phyloP scores from a whole-genome alignment of 345 rosid genomes.

The Corchorus capsularis region DNA sequence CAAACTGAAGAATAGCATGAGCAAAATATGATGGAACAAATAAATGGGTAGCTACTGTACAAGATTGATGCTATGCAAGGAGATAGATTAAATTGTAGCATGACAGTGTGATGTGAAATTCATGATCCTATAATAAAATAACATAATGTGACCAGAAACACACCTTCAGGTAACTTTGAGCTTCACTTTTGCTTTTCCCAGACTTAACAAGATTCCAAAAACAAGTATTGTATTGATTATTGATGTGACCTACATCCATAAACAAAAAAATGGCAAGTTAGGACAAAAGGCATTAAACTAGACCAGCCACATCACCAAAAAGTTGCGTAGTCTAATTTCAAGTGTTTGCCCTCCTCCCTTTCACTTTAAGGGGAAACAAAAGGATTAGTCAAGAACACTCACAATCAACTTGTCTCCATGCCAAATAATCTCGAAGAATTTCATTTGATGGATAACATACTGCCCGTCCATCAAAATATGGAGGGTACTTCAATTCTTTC shows the following conservation, averaged over 20 bases:
- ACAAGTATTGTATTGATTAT: constrained; percentile 93
- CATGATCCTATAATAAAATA: background rate
- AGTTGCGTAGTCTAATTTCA: background rate
- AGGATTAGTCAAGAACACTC: constrained; percentile 35
- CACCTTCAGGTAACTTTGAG: constrained; percentile 79
- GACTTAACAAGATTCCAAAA: constrained; percentile 94
- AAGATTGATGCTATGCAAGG: background rate
- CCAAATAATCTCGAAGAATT: constrained; percentile 78
- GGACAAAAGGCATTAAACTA: background rate
- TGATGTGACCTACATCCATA: constrained; percentile 74
- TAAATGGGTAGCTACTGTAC: background rate
- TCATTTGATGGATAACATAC: constrained; percentile 80
- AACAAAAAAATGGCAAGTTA: background rate
- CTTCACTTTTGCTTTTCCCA: constrained; percentile 72
- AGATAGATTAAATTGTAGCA: background rate
- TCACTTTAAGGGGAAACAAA: background rate
- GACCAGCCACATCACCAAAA: background rate
- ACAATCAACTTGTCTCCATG: constrained; percentile 99
- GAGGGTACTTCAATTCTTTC: constrained; percentile 66
- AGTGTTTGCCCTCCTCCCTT: background rate
- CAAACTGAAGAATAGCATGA: constrained; percentile 3
- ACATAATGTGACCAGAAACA: background rate
- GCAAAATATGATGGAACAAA: background rate
- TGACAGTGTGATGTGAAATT: background rate
- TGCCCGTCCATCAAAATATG: constrained; percentile 88